Conservation (phyloP, 371 early-diverging fungal species). For the Blakeslea trispora region DNA sequence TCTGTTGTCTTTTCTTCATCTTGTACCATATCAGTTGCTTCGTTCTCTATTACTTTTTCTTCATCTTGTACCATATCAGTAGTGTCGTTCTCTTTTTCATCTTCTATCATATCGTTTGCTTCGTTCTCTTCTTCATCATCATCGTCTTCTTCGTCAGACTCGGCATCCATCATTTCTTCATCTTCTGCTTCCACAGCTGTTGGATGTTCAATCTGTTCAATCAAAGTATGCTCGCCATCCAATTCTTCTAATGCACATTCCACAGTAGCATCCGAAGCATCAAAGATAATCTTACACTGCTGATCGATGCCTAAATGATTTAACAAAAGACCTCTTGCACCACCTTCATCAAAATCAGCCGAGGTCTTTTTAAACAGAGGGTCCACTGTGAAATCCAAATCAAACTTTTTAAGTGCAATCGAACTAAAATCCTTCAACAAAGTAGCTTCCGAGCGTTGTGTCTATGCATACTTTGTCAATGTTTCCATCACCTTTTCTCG, state of each 20-base stretch:
- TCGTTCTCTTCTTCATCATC: slow-evolving; percentile 1
- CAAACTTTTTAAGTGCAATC: slow-evolving; percentile 85
- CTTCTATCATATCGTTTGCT: too few species aligned
- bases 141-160: slow-evolving; percentile 5
- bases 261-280: slow-evolving; percentile 80
- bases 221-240: slow-evolving; percentile 33
- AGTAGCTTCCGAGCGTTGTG: slow-evolving; percentile 62
- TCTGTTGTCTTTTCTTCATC: slow-evolving; percentile 3
- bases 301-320: slow-evolving; percentile 82
- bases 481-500: too few species aligned
- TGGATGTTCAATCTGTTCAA: slow-evolving; percentile 20
- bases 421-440: slow-evolving; percentile 79
- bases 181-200: slow-evolving; percentile 1
- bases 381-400: slow-evolving; percentile 91
- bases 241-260: slow-evolving; percentile 34
- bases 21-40: slow-evolving; percentile 9
- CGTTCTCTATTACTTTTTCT: slow-evolving; percentile 2
- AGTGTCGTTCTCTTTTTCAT: slow-evolving; percentile 3
- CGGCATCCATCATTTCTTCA: too few species aligned
- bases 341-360: slow-evolving; percentile 98
- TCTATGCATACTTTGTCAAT: slow-evolving; percentile 14
- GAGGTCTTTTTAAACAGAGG: slow-evolving; percentile 98
- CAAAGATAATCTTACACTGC: slow-evolving; percentile 91
- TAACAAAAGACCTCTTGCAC: slow-evolving; percentile 89
- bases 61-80: slow-evolving; percentile 15